Conservation (phyloP, 192 early-diverging fungal species). For the Linnemannia schmuckeri region DNA sequence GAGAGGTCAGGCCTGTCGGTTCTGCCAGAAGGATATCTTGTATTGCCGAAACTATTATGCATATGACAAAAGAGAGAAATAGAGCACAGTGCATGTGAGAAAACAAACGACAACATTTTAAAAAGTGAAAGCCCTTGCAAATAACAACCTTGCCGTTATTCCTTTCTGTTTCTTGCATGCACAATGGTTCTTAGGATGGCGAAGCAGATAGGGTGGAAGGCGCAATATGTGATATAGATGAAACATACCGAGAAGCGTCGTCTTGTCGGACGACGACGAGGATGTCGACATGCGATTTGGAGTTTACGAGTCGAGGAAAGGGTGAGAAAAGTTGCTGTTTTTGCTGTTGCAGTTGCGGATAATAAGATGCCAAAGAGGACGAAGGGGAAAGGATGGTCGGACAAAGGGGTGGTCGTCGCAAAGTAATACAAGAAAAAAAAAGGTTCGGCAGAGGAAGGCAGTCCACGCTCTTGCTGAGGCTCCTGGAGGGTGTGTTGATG, state of each 20-base stretch:
- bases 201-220: background rate
- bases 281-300: conserved; percentile 42
- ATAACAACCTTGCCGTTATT: background rate
- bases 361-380: background rate
- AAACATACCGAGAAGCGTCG: conserved; percentile 50
- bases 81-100: background rate
- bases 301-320: background rate
- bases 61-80: background rate
- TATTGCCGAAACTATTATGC: conserved; percentile 37
- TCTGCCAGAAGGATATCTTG: conserved; percentile 41
- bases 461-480: background rate
- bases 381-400: background rate
- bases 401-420: background rate
- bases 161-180: background rate
- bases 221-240: background rate
- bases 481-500: background rate
- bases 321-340: background rate
- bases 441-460: background rate
- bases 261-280: conserved; percentile 50
- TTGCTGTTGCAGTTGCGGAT: conserved; percentile 1
- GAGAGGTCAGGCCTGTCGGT: conserved; percentile 39
- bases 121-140: background rate
- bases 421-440: conserved; percentile 15
- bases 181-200: background rate
- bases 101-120: background rate